A percentile compares a stretch with the other conserved stretches of the same genome.
phyloP scores from a whole-genome alignment of 2,329 filamentous ascomycete genomes.

The Fusarium euwallaceae region DNA sequence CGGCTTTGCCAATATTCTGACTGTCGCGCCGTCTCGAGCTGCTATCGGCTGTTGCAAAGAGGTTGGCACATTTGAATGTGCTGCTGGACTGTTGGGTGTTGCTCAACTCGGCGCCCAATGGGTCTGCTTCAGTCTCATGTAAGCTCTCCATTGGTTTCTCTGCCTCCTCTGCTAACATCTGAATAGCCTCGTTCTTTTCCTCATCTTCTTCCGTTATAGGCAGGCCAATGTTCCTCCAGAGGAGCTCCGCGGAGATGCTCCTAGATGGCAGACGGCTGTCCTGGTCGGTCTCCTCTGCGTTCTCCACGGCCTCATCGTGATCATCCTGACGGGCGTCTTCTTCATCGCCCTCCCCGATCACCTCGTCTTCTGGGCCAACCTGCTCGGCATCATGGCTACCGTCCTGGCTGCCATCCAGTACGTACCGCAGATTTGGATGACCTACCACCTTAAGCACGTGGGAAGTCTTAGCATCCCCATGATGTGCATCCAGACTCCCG shows the following conservation, averaged over 20 bases:
- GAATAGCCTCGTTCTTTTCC: slow-evolving; percentile 86
- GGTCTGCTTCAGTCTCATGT: slow-evolving; percentile 94
- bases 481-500: slow-evolving; percentile 98
- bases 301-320: slow-evolving; percentile 78
- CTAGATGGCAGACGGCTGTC: slow-evolving; percentile 83
- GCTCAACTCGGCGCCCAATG: slow-evolving; percentile 93
- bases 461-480: slow-evolving; percentile 95
- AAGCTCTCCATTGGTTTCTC: slow-evolving; percentile 51
- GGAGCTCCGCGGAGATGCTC: slow-evolving; percentile 64
- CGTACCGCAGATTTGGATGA: slow-evolving; percentile 94
- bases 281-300: slow-evolving; percentile 80
- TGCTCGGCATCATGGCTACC: slow-evolving; percentile 84
- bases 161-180: slow-evolving; percentile 39
- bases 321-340: slow-evolving; percentile 78
- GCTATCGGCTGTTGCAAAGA: slow-evolving; percentile 90
- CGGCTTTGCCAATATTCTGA: slow-evolving; percentile 92
- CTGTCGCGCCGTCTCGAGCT: slow-evolving; percentile 83
- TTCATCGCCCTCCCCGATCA: slow-evolving; percentile 71
- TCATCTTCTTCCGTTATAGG: slow-evolving; percentile 88
- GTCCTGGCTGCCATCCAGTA: slow-evolving; percentile 89
- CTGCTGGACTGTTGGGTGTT: slow-evolving; percentile 87
- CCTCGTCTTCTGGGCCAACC: slow-evolving; percentile 85
- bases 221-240: slow-evolving; percentile 64
- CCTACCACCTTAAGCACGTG: slow-evolving; percentile 85
- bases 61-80: slow-evolving; percentile 84